These are phyloP conservation scores for Hanseniaspora uvarum DNA, from an alignment of 1,139 yeast species.

Conservation along the genomic window DNA sequence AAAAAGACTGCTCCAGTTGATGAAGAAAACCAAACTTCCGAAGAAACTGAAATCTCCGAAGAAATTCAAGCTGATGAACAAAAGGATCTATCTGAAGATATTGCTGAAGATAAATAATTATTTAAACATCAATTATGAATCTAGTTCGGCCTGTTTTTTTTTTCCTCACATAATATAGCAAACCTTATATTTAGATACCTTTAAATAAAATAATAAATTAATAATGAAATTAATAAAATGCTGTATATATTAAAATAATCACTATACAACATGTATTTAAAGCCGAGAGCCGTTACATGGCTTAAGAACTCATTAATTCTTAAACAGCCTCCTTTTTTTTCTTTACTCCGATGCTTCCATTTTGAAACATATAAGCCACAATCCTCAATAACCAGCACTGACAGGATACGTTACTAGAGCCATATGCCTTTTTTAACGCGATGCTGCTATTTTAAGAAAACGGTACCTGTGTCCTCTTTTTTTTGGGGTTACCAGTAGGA, in stretches of 20 bases:
- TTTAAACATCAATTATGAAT: background rate
- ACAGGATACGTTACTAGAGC: no score
- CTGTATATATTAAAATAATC: background rate
- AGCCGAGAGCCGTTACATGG: no score
- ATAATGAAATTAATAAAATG: background rate
- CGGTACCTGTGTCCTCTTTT: no score
- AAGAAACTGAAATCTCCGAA: background rate
- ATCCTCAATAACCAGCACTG: no score
- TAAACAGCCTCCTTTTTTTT: background rate
- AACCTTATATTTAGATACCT: background rate
- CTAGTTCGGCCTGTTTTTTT: background rate
- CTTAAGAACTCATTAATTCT: no score
- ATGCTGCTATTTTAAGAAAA: no score
- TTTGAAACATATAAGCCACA: no score
- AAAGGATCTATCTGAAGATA: background rate
- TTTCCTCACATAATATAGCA: background rate
- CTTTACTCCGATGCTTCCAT: background rate
- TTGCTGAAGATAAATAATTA: background rate
- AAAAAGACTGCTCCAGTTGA: constrained; percentile 17
- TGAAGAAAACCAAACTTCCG: background rate
- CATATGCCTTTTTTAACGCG: no score
- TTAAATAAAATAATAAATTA: background rate
- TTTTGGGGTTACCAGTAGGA: no score
- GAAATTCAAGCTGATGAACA: background rate
- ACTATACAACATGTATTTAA: no score